Conservation (phyloP, 805 yeast genomes). For the Saccharomycopsis sp. region DNA sequence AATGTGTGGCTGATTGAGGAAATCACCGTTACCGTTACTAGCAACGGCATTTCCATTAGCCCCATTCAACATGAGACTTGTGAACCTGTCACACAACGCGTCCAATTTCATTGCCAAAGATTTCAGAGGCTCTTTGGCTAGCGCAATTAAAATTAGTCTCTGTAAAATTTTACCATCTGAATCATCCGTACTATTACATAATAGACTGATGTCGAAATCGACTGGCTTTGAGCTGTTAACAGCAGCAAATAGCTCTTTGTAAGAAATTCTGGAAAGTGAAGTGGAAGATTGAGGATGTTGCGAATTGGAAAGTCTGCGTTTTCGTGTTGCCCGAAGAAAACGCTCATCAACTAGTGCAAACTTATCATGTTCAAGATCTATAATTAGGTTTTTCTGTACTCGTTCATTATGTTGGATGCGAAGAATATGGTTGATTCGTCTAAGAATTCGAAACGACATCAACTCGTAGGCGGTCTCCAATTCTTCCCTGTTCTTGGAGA, state of each 20-base stretch:
- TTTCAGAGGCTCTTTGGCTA: conserved; percentile 4
- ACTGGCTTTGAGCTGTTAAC: not conserved
- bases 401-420: conserved; percentile 14
- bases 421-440: conserved; percentile 15
- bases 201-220: conserved; percentile 3
- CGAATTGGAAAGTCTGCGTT: not conserved
- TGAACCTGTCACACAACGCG: conserved; percentile 3
- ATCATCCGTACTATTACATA: conserved; percentile 1
- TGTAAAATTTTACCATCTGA: not conserved
- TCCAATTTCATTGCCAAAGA: conserved; percentile 5
- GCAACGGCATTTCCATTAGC: not conserved
- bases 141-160: conserved; percentile 4
- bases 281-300: not conserved
- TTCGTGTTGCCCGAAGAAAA: not conserved
- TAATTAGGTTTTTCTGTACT: conserved; percentile 9
- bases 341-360: conserved; percentile 1
- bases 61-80: not conserved
- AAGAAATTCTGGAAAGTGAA: not conserved
- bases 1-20: not conserved
- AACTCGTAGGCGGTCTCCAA: conserved; percentile 8
- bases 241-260: not conserved
- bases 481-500: conserved; percentile 5
- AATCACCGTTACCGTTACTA: not conserved
- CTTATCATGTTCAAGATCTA: conserved; percentile 12
- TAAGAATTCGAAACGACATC: conserved; percentile 8